Base-by-base conservation (phyloP, 768 basidiomycete genomes). In the Mycena belliarum region DNA sequence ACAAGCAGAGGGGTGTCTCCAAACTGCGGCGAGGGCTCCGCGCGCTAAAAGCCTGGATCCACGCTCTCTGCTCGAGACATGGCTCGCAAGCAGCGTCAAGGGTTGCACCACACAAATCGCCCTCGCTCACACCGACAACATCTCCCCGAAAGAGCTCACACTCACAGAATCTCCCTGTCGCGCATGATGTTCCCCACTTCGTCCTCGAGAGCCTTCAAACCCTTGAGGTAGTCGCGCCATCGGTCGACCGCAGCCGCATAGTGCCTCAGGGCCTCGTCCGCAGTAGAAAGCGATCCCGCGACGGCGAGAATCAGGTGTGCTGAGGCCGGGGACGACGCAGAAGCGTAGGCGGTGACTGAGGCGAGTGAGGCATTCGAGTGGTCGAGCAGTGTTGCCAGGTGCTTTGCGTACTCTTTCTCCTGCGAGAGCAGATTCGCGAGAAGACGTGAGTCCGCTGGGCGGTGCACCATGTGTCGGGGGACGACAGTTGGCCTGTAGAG, bases 121-220 rank as follows among this genome's bases (percentile, higher is more conserved):
- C n/a, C n/a, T n/a, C n/a, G n/a, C n/a, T n/a, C n/a, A n/a, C n/a
- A n/a, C n/a, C n/a, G n/a, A n/a, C n/a, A n/a, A n/a, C n/a, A n/a
- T n/a, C n/a, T n/a, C n/a, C n/a, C n/a, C n/a, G n/a, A n/a, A n/a
- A n/a, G n/a, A n/a, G n/a, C n/a, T n/a, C n/a, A n/a, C 16, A 79
- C 88, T 66, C 60, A 92, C 91, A 93, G 77, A 61, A 94, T 93
- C 65, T 93, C 91, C 43, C 89, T 75, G 70, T 93, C 91, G 6
- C 88, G 75, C 58, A 89, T 73, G 50, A 92, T 76, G 61, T 83
- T 85, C 4, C 76, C 77, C 5, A 93, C 82, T 55, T 90, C 89
- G 43, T 91, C 87, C 70, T 93, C 90, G 52, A 88, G 75, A 11
- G 74, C 74, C 67, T 86, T 89, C 60, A 94, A 72, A 3, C 70